Evolutionary conservation across 2,329 filamentous ascomycete genomes (phyloP).

Genomic region (Curvularia sp.): DNA sequence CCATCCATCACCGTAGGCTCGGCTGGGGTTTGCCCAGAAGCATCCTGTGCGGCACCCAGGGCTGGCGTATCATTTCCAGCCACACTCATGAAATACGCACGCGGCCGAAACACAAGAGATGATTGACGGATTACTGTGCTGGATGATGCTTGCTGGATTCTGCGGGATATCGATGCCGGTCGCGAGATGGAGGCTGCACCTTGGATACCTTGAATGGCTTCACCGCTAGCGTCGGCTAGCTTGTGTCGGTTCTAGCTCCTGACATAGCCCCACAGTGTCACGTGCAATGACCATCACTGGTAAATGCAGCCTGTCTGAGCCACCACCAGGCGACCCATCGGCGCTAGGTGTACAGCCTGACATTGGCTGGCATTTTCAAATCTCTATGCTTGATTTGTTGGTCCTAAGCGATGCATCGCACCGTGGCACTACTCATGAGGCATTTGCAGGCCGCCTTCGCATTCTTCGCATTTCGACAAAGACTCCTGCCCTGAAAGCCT

Average conservation of each 20-base stretch:
- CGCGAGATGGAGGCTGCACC: constrained; percentile 33
- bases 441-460: constrained; percentile 22
- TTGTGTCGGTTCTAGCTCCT: constrained; percentile 5
- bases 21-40: constrained; percentile 37
- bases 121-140: constrained; percentile 10
- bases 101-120: constrained; percentile 15
- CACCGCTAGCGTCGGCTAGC: constrained; percentile 11
- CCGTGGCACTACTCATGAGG: constrained; percentile 11
- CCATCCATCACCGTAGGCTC: constrained; percentile 51
- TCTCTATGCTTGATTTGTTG: neutral
- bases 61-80: constrained; percentile 50
- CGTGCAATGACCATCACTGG: neutral
- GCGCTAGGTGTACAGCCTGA: neutral
- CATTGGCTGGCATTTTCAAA: constrained; percentile 13
- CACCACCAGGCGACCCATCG: neutral
- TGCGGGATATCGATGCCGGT: constrained; percentile 28
- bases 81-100: constrained; percentile 45
- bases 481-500: neutral
- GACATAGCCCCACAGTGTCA: constrained; percentile 1
- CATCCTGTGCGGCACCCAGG: constrained; percentile 49
- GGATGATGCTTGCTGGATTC: constrained; percentile 31
- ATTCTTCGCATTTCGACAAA: constrained; percentile 38
- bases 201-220: constrained; percentile 26
- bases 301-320: neutral
- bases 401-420: constrained; percentile 32